Conservation (phyloP, 306 rosid species). For the Carpinus fangiana region DNA sequence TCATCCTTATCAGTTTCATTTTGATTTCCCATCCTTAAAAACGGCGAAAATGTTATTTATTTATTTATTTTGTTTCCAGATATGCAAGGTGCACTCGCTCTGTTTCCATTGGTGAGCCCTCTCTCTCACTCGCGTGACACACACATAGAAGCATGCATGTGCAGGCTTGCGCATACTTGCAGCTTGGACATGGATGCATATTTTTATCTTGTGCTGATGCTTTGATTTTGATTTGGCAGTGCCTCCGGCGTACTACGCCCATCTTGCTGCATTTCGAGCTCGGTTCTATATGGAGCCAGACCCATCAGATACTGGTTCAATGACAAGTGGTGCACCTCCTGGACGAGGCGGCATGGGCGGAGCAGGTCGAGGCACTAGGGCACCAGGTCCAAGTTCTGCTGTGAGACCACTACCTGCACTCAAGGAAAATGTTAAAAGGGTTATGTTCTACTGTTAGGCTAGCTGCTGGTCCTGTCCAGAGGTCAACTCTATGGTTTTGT, state of each 20-base stretch:
- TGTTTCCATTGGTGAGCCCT: conserved; percentile 81
- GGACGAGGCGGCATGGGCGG: conserved; percentile 63
- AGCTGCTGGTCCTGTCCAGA: not conserved
- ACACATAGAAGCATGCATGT: not conserved
- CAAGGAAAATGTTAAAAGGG: conserved; percentile 84
- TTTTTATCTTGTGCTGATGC: not conserved
- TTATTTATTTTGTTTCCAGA: conserved; percentile 36
- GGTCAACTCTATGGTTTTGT: not conserved
- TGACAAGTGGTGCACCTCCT: conserved; percentile 69
- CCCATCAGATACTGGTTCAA: conserved; percentile 82
- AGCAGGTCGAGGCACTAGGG: conserved; percentile 49
- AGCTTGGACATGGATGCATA: not conserved
- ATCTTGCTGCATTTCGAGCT: conserved; percentile 91
- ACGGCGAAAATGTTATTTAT: not conserved
- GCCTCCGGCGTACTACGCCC: conserved; percentile 97
- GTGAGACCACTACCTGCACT: conserved; percentile 90
- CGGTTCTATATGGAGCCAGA: conserved; percentile 96
- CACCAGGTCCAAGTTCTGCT: conserved; percentile 61
- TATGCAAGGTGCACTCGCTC: conserved; percentile 96
- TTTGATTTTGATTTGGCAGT: conserved; percentile 45
- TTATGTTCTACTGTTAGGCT: conserved; percentile 82
- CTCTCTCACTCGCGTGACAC: not conserved
- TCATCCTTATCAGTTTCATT: not conserved
- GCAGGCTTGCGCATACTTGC: not conserved
- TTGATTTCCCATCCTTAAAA: not conserved